Base-by-base conservation (phyloP, 1,284 basidiomycete species). In the Cryptococcus hybrid region DNA sequence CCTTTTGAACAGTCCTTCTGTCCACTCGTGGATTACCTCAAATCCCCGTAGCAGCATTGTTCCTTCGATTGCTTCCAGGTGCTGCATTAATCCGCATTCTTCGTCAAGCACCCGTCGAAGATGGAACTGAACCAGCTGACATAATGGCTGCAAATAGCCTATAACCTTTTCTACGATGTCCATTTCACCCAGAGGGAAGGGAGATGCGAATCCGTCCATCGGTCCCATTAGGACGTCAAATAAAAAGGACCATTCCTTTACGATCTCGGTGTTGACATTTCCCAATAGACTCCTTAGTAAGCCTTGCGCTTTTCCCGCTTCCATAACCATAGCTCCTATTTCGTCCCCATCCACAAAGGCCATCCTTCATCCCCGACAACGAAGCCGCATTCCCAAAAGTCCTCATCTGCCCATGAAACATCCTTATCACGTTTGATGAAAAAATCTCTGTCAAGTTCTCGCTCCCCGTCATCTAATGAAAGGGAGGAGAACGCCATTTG, bases 361-460 rank as follows among this genome's bases (percentile, higher is more conserved):
- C 71, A 70, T 40, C 73, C 61, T 11, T 78, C 79, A 34, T 81
- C 80, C 35, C 84, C 77, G 52, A 89, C 73, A 1, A 80, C 78
- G 71, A 87, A 91, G 0, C 87, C 88, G 39, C 87, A 84, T 40
- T 82, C 80, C 90, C 90, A 92, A 68, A 91, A 91, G 60, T 91
- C 88, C 44, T 78, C 5, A 84, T 87, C 74, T 84, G 86, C 66
- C 85, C 75, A 60, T 84, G 73, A n/a, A 78, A 83, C 61, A 85
- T 80, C 60, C 82, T 85, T 69, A 82, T 89, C 67, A 81, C 84
- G 63, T 65, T 88, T 85, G 54, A 92, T 84, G 74, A 90, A 92
- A 76, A 91, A 91, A 69, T 93, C 90, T 6, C 58, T 46, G 11
- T 86, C 85, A 13, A 89, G 84, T 1, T 86, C 74, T 24, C 80